A percentile compares a stretch with the other conserved stretches of the same genome.
Evolutionary conservation across 805 yeast species (phyloP).

Genomic region (Priceomyces melissophilus): DNA sequence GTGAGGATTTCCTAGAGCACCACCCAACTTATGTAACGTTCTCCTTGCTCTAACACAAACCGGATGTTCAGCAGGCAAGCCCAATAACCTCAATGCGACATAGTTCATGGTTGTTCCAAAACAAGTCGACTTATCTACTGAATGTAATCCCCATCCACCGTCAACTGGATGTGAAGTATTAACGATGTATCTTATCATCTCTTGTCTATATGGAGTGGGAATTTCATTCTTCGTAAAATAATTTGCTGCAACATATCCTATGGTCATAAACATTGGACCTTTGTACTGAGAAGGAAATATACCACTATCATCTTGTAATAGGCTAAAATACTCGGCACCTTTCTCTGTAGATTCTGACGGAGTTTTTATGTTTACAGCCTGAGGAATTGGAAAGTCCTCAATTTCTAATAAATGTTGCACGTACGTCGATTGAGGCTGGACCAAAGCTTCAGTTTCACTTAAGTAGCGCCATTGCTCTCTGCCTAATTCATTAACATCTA

Average conservation of each 20-base stretch:
- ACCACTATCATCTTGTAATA: constrained; percentile 82
- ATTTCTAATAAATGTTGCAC: constrained; percentile 54
- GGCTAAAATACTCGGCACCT: constrained; percentile 67
- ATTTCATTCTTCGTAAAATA: constrained; percentile 69
- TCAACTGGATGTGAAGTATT: constrained; percentile 95
- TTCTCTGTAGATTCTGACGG: constrained; percentile 64
- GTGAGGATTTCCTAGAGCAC: constrained; percentile 87
- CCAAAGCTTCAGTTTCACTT: constrained; percentile 29
- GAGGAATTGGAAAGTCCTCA: constrained; percentile 34
- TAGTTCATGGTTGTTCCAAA: constrained; percentile 92
- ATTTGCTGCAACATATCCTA: constrained; percentile 76
- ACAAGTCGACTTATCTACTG: constrained; percentile 89
- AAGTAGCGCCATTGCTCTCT: constrained; percentile 78
- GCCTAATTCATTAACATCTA: constrained; percentile 68
- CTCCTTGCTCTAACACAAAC: constrained; percentile 73
- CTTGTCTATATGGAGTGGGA: constrained; percentile 61
- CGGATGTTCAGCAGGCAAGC: constrained; percentile 69
- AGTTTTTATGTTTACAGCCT: constrained; percentile 37
- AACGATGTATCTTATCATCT: constrained; percentile 80
- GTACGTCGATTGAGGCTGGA: constrained; percentile 50
- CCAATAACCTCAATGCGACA: constrained; percentile 74
- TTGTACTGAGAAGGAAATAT: constrained; percentile 88
- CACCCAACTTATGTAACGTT: constrained; percentile 72
- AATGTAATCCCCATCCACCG: constrained; percentile 99
- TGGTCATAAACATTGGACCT: constrained; percentile 97